A percentile compares a stretch with the other conserved stretches of the same genome.
Evolutionary conservation across 1,139 yeast genomes (phyloP).

Genomic region (Torulaspora globosa): DNA sequence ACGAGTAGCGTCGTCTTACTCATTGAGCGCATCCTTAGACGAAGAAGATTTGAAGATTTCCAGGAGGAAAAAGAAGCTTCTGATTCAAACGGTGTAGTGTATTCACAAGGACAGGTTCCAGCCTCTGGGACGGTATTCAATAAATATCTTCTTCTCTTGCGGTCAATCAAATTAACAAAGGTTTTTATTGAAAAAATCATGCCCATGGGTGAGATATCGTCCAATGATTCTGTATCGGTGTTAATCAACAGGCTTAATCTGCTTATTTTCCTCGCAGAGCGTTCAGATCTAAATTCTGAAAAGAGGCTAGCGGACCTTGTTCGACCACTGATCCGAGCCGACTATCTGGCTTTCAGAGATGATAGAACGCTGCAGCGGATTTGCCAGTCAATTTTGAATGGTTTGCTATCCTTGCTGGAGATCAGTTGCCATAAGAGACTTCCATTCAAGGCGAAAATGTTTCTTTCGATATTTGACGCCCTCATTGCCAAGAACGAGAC

Average conservation of each 20-base stretch:
- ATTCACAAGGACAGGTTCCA: constrained; percentile 4
- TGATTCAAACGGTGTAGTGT: constrained; percentile 12
- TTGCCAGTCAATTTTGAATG: constrained; percentile 5
- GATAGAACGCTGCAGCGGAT: constrained; percentile 5
- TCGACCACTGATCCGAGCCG: constrained; percentile 15
- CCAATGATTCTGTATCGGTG: constrained; percentile 19
- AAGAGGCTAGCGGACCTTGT: constrained; percentile 25
- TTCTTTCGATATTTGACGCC: constrained; percentile 9
- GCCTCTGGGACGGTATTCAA: constrained; percentile 25
- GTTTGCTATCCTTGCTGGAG: constrained; percentile 15
- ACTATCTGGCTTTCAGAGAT: constrained; percentile 7
- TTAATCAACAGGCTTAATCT: constrained; percentile 31
- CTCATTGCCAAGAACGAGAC: constrained; percentile 8
- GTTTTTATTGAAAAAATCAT: constrained; percentile 29
- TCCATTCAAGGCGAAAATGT: constrained; percentile 14
- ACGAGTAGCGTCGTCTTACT: constrained; percentile 21
- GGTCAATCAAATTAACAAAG: constrained; percentile 14
- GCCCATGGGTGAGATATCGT: constrained; percentile 30
- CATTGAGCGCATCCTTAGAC: constrained; percentile 27
- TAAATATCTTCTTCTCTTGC: constrained; percentile 23
- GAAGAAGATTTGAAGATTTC: constrained; percentile 30
- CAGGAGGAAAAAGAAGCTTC: constrained; percentile 21
- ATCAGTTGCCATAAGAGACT: constrained; percentile 14
- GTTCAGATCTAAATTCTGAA: constrained; percentile 25
- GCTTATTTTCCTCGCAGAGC: constrained; percentile 24